A percentile compares a stretch with the other conserved stretches of the same genome.
These are phyloP conservation scores for Jimgerdemannia flammicorona DNA, from an alignment of 192 early-diverging fungal genomes.

Conservation along the genomic window DNA sequence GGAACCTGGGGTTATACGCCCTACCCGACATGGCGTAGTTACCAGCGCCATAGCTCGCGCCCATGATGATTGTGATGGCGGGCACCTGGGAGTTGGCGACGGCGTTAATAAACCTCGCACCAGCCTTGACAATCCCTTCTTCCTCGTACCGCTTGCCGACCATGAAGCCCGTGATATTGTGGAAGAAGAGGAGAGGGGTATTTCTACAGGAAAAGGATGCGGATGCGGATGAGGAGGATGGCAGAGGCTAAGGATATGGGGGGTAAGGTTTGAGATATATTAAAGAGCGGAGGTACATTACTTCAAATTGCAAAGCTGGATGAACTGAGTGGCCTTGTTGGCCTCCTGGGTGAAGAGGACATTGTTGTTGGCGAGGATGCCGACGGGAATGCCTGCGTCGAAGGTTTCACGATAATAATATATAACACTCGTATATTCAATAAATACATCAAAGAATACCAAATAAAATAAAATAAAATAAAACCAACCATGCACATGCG, in stretches of 20 bases:
- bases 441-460: background rate
- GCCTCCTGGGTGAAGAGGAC: slow-evolving; percentile 59
- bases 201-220: slow-evolving; percentile 26
- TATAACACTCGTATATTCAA: background rate
- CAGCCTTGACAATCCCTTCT: slow-evolving; percentile 69
- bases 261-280: background rate
- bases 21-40: slow-evolving; percentile 71
- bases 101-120: slow-evolving; percentile 63
- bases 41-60: slow-evolving; percentile 64
- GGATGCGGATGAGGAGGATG: background rate
- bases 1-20: slow-evolving; percentile 60
- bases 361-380: slow-evolving; percentile 65
- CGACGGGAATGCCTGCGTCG: slow-evolving; percentile 44
- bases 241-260: background rate
- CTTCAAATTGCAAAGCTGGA: slow-evolving; percentile 60
- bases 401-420: background rate
- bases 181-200: slow-evolving; percentile 56
- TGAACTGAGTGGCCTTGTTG: slow-evolving; percentile 71
- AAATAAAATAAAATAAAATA: background rate
- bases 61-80: slow-evolving; percentile 60
- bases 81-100: slow-evolving; percentile 58
- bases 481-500: slow-evolving; percentile 50
- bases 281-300: slow-evolving; percentile 6
- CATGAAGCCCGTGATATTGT: slow-evolving; percentile 74
- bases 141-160: slow-evolving; percentile 65